phyloP scores from a whole-genome alignment of 257 asterid genomes.

The Cynanchum wilfordii region DNA sequence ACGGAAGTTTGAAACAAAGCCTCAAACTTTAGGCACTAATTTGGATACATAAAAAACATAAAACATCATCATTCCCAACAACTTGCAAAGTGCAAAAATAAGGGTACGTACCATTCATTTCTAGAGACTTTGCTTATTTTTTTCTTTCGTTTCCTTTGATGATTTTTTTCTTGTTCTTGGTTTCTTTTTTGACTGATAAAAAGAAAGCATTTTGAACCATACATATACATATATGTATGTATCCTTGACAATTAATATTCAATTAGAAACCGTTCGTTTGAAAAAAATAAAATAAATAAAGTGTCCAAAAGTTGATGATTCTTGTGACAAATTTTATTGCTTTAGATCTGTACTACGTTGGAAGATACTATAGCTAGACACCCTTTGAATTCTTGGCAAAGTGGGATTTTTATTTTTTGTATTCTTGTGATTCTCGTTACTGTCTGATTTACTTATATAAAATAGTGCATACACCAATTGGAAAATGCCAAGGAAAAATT shows the following conservation, averaged over 20 bases:
- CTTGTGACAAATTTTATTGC: constrained; percentile 7
- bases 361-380: constrained; percentile 2
- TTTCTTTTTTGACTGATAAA: constrained; percentile 39
- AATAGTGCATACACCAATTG: constrained; percentile 10
- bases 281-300: neutral
- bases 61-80: constrained; percentile 33
- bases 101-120: constrained; percentile 39
- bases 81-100: constrained; percentile 17
- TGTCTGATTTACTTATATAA: neutral
- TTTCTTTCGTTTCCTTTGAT: constrained; percentile 1
- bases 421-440: constrained; percentile 15
- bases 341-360: constrained; percentile 23
- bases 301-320: constrained; percentile 19
- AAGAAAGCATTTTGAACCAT: constrained; percentile 15
- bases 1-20: constrained; percentile 55
- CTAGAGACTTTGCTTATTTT: constrained; percentile 23
- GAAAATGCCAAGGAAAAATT: constrained; percentile 55
- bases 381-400: constrained; percentile 8
- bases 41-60: constrained; percentile 37
- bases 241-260: constrained; percentile 25
- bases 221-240: neutral
- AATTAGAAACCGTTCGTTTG: constrained; percentile 9
- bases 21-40: constrained; percentile 44
- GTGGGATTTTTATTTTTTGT: constrained; percentile 1
- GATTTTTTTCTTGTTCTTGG: constrained; percentile 19